Base-by-base conservation (phyloP, 352 stramenopile genomes). In the Pythium oligandrum region DNA sequence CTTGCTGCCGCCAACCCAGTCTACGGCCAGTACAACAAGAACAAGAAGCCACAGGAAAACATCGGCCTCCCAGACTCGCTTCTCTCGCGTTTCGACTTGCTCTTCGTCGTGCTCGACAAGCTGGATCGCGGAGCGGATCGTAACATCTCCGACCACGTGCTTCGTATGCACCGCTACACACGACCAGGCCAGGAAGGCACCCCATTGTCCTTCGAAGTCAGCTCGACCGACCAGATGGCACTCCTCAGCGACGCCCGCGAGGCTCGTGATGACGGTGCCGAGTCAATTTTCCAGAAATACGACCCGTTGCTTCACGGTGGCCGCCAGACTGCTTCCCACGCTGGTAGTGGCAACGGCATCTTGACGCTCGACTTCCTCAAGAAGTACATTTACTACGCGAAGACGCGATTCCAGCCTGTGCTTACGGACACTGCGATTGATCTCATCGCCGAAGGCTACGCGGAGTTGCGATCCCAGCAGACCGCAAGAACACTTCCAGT, bases 311-410 rank as follows among this genome's bases (percentile, higher is more conserved):
- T 96, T 26, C 86, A 96, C 61, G 83, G 83, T 26, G 86, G 80
- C 8, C 75, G 80, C 56, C 68, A 83, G 59, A 75, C 73, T 17
- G 73, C 77, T 1, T 75, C 75, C 40, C 67, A 76, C 46, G 64
- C 53, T 7, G 66, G 75, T 31, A 76, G 68, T 6, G 71, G 75
- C 49, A 69, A 90, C 55, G 83, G 88, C 47, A 87, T 98, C 33
- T 75, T 98, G 33, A 96, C 96, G 47, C 53, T 94, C 46, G 93
- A 98, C 59, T 99, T 99, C 59, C 72, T 99, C 34, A 97, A 98
- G 59, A 99, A 99, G 80, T 99, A 98, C 68, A 90, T 99, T 59
- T 95, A 98, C 73, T 99, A 98, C 85, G 97, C 97, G 35, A 99
- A 99, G 76, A 98, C 80, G 39, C 88, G 94, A 30, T 88, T 93